These are phyloP conservation scores for Leccinum pellstonianum DNA, from an alignment of 768 basidiomycete species.

Conservation along the genomic window DNA sequence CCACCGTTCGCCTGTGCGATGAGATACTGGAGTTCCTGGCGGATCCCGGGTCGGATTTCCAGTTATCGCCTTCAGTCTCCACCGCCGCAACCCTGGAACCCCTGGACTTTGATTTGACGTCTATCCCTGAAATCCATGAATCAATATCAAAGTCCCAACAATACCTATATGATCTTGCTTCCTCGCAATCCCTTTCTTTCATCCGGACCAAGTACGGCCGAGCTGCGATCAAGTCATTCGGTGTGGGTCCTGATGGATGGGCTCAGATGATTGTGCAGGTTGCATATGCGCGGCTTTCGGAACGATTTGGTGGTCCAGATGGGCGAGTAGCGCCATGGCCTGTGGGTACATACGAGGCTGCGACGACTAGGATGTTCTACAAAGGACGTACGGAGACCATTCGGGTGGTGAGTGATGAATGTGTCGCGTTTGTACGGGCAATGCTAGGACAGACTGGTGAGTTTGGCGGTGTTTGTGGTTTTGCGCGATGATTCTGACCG, in stretches of 20 bases:
- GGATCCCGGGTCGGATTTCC: constrained; percentile 63
- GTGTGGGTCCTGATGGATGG: constrained; percentile 94
- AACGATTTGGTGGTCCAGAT: constrained; percentile 23
- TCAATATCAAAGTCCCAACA: constrained; percentile 59
- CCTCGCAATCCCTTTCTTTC: constrained; percentile 62
- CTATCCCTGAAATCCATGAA: constrained; percentile 27
- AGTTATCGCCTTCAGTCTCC: constrained; percentile 30
- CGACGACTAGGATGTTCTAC: constrained; percentile 82
- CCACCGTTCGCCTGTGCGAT: constrained; percentile 71
- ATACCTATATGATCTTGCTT: constrained; percentile 56
- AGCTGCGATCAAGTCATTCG: constrained; percentile 78
- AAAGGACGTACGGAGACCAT: constrained; percentile 96
- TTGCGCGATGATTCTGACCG: background rate
- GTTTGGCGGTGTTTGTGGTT: background rate
- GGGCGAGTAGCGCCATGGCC: constrained; percentile 38
- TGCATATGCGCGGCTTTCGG: constrained; percentile 74
- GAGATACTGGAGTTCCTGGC: constrained; percentile 61
- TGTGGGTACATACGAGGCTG: constrained; percentile 92
- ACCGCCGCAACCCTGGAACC: constrained; percentile 41
- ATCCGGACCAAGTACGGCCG: constrained; percentile 79
- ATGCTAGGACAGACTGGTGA: constrained; percentile 58
- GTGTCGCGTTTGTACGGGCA: constrained; percentile 70
- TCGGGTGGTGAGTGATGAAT: constrained; percentile 73
- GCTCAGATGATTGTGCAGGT: constrained; percentile 90
- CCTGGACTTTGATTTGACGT: constrained; percentile 62